phyloP scores from a whole-genome alignment of 202 grass and related monocot genomes.

The Zoysia matrella region DNA sequence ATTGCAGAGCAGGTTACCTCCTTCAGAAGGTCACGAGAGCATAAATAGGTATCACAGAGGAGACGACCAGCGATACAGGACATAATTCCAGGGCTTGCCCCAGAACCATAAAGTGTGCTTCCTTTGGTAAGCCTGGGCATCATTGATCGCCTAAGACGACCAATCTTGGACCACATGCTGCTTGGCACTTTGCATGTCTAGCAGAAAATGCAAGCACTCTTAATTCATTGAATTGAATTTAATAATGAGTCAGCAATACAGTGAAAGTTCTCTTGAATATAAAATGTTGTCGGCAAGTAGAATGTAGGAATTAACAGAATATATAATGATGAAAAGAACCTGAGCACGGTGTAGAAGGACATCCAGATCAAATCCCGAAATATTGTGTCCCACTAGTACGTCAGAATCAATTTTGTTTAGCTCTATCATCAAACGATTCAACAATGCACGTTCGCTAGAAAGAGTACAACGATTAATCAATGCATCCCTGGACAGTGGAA shows the following conservation, averaged over 20 bases:
- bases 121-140: constrained; percentile 98
- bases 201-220: constrained; percentile 28
- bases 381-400: constrained; percentile 97
- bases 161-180: constrained; percentile 97
- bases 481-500: constrained; percentile 20
- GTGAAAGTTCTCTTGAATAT: constrained; percentile 6
- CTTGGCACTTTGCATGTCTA: constrained; percentile 87
- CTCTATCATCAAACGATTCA: constrained; percentile 97
- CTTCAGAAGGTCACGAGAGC: constrained; percentile 86
- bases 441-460: constrained; percentile 87
- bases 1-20: constrained; percentile 54
- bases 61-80: constrained; percentile 95
- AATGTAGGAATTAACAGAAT: constrained; percentile 22
- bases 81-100: constrained; percentile 96
- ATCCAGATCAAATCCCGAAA: constrained; percentile 98
- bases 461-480: constrained; percentile 35
- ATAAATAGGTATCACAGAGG: constrained; percentile 97
- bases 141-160: constrained; percentile 79
- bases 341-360: constrained; percentile 94
- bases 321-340: constrained; percentile 53
- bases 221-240: constrained; percentile 16
- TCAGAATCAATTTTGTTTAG: constrained; percentile 94
- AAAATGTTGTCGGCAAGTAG: background rate
- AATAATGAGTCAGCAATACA: constrained; percentile 7
- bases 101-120: constrained; percentile 87